Conservation (phyloP, 2,329 filamentous ascomycete species). For the Cyanodermella asteris region DNA sequence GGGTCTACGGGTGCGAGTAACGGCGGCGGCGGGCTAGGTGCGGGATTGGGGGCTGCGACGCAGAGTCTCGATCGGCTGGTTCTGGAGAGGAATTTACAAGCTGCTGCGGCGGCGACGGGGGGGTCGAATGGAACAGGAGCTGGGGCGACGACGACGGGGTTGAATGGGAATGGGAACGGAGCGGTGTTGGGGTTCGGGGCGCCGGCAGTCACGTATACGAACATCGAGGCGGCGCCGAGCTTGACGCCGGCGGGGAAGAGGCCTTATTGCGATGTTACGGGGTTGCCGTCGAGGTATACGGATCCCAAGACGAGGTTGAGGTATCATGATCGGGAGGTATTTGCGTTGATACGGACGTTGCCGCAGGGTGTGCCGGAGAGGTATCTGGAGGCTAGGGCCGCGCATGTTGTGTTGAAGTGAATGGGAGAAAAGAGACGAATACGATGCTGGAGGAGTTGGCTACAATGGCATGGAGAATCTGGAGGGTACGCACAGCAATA, state of each 20-base stretch:
- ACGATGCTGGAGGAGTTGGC: too few relatives aligned
- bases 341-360: conserved; percentile 57
- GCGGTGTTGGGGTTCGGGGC: too few relatives aligned
- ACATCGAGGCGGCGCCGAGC: conserved; percentile 85
- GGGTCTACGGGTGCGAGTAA: conserved; percentile 34
- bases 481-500: too few relatives aligned
- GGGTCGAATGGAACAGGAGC: conserved; percentile 13
- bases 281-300: conserved; percentile 70
- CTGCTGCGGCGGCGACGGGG: conserved; percentile 17
- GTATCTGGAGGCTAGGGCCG: conserved; percentile 73
- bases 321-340: conserved; percentile 87
- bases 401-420: conserved; percentile 84
- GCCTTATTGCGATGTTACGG: conserved; percentile 91
- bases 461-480: too few relatives aligned
- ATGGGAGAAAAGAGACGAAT: conserved; percentile 6
- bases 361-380: conserved; percentile 68
- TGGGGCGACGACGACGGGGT: conserved; percentile 19
- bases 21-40: too few relatives aligned
- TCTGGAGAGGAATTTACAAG: conserved; percentile 53
- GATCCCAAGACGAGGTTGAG: conserved; percentile 87
- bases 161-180: too few relatives aligned
- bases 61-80: conserved; percentile 73
- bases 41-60: conserved; percentile 77
- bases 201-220: conserved; percentile 73
- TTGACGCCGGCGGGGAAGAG: conserved; percentile 55